Conservation (phyloP, 495 filamentous ascomycete genomes). For the Aspergillus affinis region DNA sequence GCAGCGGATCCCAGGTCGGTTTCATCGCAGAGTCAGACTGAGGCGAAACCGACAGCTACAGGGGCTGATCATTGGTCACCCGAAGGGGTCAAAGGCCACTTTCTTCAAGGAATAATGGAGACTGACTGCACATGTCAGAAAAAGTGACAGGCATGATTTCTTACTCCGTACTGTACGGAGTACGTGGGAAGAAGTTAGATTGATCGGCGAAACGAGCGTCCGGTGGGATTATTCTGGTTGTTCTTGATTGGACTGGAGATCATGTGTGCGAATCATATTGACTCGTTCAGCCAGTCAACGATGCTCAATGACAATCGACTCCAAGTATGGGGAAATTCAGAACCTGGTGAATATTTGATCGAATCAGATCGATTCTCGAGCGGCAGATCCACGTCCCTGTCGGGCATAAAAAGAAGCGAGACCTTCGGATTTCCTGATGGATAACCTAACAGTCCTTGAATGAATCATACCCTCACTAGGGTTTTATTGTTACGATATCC, state of each 20-base stretch:
- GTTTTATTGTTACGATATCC: background rate
- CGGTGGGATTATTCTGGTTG: background rate
- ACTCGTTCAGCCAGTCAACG: background rate
- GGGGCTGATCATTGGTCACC: background rate
- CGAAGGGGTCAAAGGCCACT: background rate
- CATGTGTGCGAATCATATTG: too few species aligned
- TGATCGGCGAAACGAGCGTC: constrained; percentile 1
- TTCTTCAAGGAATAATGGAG: background rate
- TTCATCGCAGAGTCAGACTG: background rate
- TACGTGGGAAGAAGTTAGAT: background rate
- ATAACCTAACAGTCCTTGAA: background rate
- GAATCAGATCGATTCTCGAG: background rate
- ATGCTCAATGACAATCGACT: background rate
- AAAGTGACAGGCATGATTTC: constrained; percentile 6
- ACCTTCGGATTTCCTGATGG: background rate
- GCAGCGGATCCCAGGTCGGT: background rate
- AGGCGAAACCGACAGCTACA: background rate
- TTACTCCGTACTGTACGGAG: background rate
- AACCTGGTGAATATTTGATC: constrained; percentile 1
- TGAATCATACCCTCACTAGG: background rate
- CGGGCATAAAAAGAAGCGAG: constrained; percentile 5
- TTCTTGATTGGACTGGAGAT: background rate
- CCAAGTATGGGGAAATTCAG: background rate
- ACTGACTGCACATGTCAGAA: background rate
- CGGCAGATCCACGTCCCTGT: constrained; percentile 1